Base-by-base conservation (phyloP, 2,329 filamentous ascomycete genomes). In the Fusarium albosuccineum region DNA sequence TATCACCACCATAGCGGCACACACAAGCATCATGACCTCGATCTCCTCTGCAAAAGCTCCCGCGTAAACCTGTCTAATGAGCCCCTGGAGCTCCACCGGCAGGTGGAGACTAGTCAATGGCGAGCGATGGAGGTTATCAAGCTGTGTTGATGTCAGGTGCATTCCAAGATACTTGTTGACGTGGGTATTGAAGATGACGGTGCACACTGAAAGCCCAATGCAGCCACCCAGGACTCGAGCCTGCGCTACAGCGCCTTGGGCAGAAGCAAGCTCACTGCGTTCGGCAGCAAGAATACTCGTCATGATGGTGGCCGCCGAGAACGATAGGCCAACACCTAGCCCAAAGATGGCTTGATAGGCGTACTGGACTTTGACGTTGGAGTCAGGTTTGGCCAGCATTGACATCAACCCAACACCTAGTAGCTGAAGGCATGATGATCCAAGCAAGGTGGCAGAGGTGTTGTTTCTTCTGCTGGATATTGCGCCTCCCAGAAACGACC, bases 191-290 rank as follows among this genome's bases (percentile, higher is more conserved):
- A 88, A 85, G 10, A 90, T 80, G 13, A 88, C 82, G n/a, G 85
- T 88, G 66, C 87, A 87, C 26, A 85, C 74, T 0, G 87, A 84
- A 42, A 90, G 80, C 1, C 87, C 88, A 29, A 89, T 80, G 37
- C 85, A 85, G 3, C 88, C 87, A 1, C 88, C 88, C 3, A 90
- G 76, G 0, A 89, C 85, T 13, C 88, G 82, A 2, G 85, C 82
- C 74, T 90, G 87, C 1, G 87, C 85, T 9, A 89, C 81, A 5
- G 86, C 83, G 0, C 87, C 88, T 67, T 89, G 86, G 0, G 86
- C 86, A 2, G 86, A 84, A 1, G 87, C 87, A 50, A 87, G 78
- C 55, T 87, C 83, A 58, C 79, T 79, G 8, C 77, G 75, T 16
- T 81, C 76, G 0, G 84, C 81, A 4, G 80, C 77, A 46, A 87